These are phyloP conservation scores for Zoysia pacifica DNA, from an alignment of 176 grass and related monocot genomes.

Conservation along the genomic window DNA sequence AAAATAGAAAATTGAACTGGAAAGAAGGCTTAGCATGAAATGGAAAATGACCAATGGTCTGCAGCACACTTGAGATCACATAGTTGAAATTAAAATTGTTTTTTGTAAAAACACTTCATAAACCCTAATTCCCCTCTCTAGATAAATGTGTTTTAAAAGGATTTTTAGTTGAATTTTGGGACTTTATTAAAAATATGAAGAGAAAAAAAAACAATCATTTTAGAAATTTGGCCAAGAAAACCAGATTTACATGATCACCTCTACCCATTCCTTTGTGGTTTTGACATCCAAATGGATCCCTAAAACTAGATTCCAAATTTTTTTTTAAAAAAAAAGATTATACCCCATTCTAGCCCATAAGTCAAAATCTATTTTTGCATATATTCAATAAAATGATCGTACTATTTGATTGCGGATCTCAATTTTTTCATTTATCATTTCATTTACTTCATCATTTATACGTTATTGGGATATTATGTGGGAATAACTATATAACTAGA, in stretches of 20 bases:
- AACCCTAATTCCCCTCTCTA: not conserved
- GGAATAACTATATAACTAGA: not conserved
- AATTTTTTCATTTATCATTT: not conserved
- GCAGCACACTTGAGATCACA: conserved; percentile 30
- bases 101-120: conserved; percentile 9
- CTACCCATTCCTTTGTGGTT: not conserved
- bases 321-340: not conserved
- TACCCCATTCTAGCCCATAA: not conserved
- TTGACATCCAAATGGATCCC: not conserved
- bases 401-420: not conserved
- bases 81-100: conserved; percentile 30
- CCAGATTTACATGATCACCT: not conserved
- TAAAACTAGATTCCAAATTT: not conserved
- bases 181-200: not conserved
- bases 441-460: not conserved
- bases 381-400: not conserved
- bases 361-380: not conserved
- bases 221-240: not conserved
- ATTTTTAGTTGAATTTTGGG: conserved; percentile 4
- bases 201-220: not conserved
- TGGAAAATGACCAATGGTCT: not conserved
- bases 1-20: not conserved
- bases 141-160: not conserved
- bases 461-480: not conserved
- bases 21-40: conserved; percentile 20